Evolutionary conservation across 2,329 filamentous ascomycete genomes (phyloP), one percentile per base, ranked within the genome.

Genomic region (Geosmithia morbida): DNA sequence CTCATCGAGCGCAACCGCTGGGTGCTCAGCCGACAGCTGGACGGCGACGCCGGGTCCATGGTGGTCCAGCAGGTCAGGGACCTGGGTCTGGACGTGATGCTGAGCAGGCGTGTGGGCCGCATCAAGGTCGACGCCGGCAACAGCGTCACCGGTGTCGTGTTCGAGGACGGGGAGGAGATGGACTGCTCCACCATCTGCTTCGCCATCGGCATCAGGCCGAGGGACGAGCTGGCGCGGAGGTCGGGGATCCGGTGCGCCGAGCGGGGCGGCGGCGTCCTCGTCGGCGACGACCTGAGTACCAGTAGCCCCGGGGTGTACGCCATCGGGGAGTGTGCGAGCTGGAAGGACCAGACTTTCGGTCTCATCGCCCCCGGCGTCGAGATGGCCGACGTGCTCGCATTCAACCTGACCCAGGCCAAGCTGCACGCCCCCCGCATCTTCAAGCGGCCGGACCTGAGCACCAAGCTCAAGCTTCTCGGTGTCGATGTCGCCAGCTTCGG

Each of bases 401-500:
- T 92, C 69, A 95, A 95, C 61, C 75, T 96, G 49, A 94, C 88
- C 3, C 83, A 89, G 59, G 85, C 86, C 30, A 82, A 83, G 58
- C 73, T 78, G 2, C 84, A 90, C 59, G 64, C 77, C 7, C 77
- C 77, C 2, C 72, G 84, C 30, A 70, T 69, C 29, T 94, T 94
- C 70, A 87, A 86, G 61, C 69, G 81, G 4, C 89, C 88, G 0
- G 87, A 95, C 61, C 69, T 95, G 41, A 94, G 88, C 69, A 95
- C 88, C 0, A 95, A 94, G 61, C 68, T 95, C 29, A 95, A 95
- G 69, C 70, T 95, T 0, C 72, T 95, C 0, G 88, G 88, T 0
- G 87, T 95, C 8, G 86, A 95, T 53, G 89, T 95, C 4, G 89
- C 89, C 17, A 92, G 85, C 57, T 95, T 95, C 59, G 88, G 89